phyloP scores from a whole-genome alignment of 2,329 filamentous ascomycete genomes.

The Neophaeococcomyces mojaviensis region DNA sequence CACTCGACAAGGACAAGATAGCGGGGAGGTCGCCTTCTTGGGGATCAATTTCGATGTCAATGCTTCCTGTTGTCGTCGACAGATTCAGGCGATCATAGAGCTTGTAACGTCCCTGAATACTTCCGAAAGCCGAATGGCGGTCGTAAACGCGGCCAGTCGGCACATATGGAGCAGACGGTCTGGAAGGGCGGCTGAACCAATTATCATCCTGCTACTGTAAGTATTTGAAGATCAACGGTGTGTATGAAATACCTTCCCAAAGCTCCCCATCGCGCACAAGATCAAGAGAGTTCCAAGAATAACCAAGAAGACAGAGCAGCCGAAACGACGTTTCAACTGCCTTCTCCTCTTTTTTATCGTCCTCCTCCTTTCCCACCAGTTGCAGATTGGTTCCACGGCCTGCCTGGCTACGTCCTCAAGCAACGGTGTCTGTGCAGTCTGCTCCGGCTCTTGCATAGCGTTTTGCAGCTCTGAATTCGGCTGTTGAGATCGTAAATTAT shows the following conservation, averaged over 20 bases:
- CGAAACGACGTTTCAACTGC: no score
- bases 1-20: conserved; percentile 22
- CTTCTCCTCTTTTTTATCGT: no score
- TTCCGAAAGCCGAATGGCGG: conserved; percentile 17
- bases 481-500: no score
- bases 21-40: conserved; percentile 29
- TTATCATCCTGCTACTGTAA: neutral
- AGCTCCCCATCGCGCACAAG: neutral
- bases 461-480: no score
- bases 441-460: no score
- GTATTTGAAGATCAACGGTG: neutral
- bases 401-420: no score
- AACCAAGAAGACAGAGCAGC: neutral
- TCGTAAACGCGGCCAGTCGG: conserved; percentile 15
- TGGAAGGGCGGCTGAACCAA: neutral
- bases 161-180: neutral
- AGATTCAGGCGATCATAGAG: conserved; percentile 29
- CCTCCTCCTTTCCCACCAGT: no score
- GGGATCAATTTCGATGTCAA: conserved; percentile 26
- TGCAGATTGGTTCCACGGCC: no score
- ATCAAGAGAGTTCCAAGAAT: neutral
- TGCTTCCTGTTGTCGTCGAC: conserved; percentile 26
- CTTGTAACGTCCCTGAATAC: conserved; percentile 26
- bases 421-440: no score
- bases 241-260: neutral